Evolutionary conservation across 805 yeast genomes (phyloP).

Genomic region (Lachancea meyersii): DNA sequence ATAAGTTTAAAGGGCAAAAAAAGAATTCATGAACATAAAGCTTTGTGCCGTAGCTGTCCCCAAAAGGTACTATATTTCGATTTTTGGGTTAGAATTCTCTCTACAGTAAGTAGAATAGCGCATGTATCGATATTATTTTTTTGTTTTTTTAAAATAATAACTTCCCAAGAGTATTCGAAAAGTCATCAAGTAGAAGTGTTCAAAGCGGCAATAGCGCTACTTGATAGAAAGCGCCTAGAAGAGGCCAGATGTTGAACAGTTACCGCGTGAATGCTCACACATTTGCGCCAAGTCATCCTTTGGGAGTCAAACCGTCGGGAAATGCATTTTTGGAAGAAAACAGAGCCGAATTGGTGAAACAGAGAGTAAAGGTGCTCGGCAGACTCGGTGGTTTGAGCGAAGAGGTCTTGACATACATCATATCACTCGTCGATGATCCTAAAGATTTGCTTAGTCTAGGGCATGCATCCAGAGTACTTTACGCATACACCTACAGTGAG

Average conservation of each 20-base stretch:
- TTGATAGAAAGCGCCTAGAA: too few relatives aligned
- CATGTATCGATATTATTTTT: too few relatives aligned
- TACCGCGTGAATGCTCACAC: constrained; percentile 9
- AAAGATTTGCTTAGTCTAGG: constrained; percentile 46
- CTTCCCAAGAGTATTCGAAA: too few relatives aligned
- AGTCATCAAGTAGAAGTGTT: too few relatives aligned
- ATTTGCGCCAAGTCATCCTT: constrained; percentile 44
- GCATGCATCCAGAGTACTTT: constrained; percentile 57
- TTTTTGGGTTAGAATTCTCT: too few relatives aligned
- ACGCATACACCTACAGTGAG: constrained; percentile 69
- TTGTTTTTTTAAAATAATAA: too few relatives aligned
- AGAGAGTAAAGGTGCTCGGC: constrained; percentile 44
- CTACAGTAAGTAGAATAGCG: too few relatives aligned
- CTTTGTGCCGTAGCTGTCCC: background rate
- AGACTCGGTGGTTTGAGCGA: constrained; percentile 49
- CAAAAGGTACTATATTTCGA: too few relatives aligned
- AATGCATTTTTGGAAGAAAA: constrained; percentile 43
- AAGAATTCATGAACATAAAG: background rate
- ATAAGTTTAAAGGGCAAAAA: background rate
- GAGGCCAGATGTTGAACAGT: background rate
- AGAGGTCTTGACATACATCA: constrained; percentile 51
- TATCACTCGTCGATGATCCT: constrained; percentile 44
- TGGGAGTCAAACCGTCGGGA: constrained; percentile 72
- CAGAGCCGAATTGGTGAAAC: constrained; percentile 8
- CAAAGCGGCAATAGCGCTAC: too few relatives aligned